phyloP scores from a whole-genome alignment of 805 yeast genomes.

The Komagataella kurtzmanii region DNA sequence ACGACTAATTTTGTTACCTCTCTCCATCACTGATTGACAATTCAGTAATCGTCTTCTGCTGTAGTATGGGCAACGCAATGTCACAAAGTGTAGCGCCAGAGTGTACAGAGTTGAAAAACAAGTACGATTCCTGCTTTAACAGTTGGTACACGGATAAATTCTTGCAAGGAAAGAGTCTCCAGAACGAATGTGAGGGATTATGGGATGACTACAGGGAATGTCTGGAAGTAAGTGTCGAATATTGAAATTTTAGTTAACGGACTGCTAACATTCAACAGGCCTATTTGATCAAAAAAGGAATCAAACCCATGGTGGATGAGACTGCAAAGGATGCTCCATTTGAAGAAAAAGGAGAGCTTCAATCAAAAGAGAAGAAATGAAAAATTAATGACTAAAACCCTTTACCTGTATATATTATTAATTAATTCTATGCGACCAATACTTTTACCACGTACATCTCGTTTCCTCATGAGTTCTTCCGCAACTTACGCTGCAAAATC shows the following conservation, averaged over 20 bases:
- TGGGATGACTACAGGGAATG: conserved; percentile 89
- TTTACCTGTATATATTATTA: background rate
- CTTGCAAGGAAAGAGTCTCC: conserved; percentile 41
- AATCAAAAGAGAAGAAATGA: conserved; percentile 4
- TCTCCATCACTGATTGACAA: background rate
- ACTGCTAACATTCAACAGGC: conserved; percentile 6
- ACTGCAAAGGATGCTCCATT: conserved; percentile 88
- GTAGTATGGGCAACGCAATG: conserved; percentile 54
- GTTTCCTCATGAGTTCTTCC: conserved; percentile 27
- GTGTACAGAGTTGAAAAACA: conserved; percentile 75
- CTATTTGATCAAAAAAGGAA: conserved; percentile 57
- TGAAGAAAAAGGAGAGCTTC: conserved; percentile 45
- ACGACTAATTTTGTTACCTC: background rate
- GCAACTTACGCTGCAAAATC: conserved; percentile 29
- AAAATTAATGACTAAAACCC: background rate
- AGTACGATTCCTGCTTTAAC: conserved; percentile 89
- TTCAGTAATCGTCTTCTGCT: background rate
- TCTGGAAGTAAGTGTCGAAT: conserved; percentile 41
- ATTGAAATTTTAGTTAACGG: background rate
- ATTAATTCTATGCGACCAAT: background rate
- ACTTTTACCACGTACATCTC: conserved; percentile 21
- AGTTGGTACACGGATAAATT: conserved; percentile 90
- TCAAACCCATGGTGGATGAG: conserved; percentile 73
- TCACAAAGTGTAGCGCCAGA: conserved; percentile 94
- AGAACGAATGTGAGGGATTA: conserved; percentile 82